Evolutionary conservation across 108 stramenopile species (phyloP).

Genomic region (Aurantiochytrium sp.): DNA sequence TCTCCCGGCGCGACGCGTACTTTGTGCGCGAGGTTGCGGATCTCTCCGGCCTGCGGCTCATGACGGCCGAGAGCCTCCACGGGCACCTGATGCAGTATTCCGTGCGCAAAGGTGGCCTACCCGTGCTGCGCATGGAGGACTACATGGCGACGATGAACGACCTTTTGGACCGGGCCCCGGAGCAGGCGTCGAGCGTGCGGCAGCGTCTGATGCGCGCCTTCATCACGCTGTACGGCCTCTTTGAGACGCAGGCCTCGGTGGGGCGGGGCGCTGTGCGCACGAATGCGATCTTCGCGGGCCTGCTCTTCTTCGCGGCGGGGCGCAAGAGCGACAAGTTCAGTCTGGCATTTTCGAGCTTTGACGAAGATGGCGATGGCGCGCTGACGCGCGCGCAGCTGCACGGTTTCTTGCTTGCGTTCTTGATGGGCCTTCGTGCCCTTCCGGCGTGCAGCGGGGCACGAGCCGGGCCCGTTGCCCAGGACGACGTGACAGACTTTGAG

Average conservation of each 20-base stretch:
- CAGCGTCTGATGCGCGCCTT: neutral
- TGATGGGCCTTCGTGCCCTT: neutral
- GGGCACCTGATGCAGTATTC: neutral
- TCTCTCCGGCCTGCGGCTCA: neutral
- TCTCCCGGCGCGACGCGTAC: neutral
- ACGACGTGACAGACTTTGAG: neutral
- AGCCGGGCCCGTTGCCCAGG: neutral
- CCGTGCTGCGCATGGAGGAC: neutral
- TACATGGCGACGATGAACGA: neutral
- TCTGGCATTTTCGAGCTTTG: conserved; percentile 2
- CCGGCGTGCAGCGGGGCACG: neutral
- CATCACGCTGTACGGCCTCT: neutral
- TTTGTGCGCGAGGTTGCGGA: conserved; percentile 11
- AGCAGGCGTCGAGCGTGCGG: neutral
- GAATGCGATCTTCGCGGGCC: neutral
- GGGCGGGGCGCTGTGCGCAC: neutral
- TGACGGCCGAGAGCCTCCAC: neutral
- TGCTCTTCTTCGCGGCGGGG: conserved; percentile 1
- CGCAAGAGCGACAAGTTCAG: conserved; percentile 13
- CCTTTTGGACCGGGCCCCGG: neutral
- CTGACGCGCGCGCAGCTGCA: conserved; percentile 14
- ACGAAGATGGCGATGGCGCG: neutral
- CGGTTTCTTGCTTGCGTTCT: neutral
- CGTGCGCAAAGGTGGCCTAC: neutral
- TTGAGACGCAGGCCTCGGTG: neutral